These are phyloP conservation scores for Fomes fomentarius DNA, from an alignment of 1,284 basidiomycete genomes.

Conservation along the genomic window DNA sequence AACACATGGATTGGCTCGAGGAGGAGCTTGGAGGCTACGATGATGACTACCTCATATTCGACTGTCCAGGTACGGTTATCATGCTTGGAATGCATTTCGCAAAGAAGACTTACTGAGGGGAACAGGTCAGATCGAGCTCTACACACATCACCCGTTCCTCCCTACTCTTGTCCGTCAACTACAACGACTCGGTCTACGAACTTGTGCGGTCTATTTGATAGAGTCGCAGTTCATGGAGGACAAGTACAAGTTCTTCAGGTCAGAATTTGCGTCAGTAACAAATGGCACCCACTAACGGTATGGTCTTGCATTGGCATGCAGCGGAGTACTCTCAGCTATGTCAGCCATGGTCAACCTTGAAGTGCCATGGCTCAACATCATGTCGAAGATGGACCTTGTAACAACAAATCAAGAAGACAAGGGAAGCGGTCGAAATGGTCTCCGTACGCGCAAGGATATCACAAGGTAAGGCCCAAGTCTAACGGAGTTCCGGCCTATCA, in stretches of 20 bases:
- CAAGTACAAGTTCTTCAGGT: slow-evolving; percentile 97
- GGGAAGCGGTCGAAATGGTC: slow-evolving; percentile 70
- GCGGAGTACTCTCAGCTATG: slow-evolving; percentile 98
- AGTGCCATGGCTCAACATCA: slow-evolving; percentile 95
- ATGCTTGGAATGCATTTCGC: neutral
- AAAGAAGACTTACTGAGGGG: neutral
- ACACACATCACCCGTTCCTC: slow-evolving; percentile 97
- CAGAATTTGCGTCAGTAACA: slow-evolving; percentile 8
- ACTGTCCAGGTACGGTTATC: slow-evolving; percentile 85
- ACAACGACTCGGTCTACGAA: slow-evolving; percentile 73
- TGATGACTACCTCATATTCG: slow-evolving; percentile 97
- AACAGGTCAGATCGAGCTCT: slow-evolving; percentile 97
- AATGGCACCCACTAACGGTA: too few relatives aligned
- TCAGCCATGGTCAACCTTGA: slow-evolving; percentile 99
- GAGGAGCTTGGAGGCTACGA: slow-evolving; percentile 95
- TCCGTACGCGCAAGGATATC: slow-evolving; percentile 73
- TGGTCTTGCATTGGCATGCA: slow-evolving; percentile 32
- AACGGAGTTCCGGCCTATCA: too few relatives aligned
- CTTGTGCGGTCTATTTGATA: slow-evolving; percentile 88
- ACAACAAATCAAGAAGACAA: slow-evolving; percentile 65
- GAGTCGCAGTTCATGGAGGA: slow-evolving; percentile 99
- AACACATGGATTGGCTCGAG: slow-evolving; percentile 99
- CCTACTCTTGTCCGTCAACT: slow-evolving; percentile 83
- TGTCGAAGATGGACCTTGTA: slow-evolving; percentile 99
- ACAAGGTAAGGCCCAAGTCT: slow-evolving; percentile 55